These are phyloP conservation scores for Irpex sp. DNA, from an alignment of 1,284 basidiomycete genomes.

Conservation along the genomic window DNA sequence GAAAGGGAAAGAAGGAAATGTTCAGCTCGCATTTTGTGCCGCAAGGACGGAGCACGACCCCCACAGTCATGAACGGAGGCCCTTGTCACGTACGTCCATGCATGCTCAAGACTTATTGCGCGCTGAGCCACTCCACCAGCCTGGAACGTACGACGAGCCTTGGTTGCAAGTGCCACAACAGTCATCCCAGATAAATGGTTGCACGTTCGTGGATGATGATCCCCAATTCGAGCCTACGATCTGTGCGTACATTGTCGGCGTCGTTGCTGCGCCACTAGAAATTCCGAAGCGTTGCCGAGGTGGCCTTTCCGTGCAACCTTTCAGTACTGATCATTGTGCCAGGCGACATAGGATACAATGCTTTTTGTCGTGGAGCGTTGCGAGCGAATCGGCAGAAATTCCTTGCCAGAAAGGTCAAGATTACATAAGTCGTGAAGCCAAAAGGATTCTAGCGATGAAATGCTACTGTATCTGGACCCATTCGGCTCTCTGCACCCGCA, in stretches of 20 bases:
- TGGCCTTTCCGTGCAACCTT: too few relatives aligned
- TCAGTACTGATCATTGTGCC: too few relatives aligned
- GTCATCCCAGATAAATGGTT: neutral
- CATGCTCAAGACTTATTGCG: neutral
- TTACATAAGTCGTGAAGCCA: neutral
- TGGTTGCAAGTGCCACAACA: neutral
- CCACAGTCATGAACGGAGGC: neutral
- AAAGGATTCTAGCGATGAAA: neutral
- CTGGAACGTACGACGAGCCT: neutral
- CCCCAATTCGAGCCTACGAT: neutral
- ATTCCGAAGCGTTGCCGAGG: neutral
- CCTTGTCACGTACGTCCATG: neutral
- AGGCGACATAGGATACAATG: too few relatives aligned
- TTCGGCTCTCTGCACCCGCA: neutral
- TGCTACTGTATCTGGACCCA: neutral
- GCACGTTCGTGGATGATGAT: neutral
- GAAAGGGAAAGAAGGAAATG: neutral
- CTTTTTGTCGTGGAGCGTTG: neutral
- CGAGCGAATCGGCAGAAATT: neutral
- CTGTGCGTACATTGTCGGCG: neutral
- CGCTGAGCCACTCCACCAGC: neutral
- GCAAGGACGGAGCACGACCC: neutral
- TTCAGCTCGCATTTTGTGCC: neutral
- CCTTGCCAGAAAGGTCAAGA: neutral
- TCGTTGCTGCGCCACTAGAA: neutral